Conservation (phyloP, 805 yeast species). For the Schizosaccharomyces japonicus region DNA sequence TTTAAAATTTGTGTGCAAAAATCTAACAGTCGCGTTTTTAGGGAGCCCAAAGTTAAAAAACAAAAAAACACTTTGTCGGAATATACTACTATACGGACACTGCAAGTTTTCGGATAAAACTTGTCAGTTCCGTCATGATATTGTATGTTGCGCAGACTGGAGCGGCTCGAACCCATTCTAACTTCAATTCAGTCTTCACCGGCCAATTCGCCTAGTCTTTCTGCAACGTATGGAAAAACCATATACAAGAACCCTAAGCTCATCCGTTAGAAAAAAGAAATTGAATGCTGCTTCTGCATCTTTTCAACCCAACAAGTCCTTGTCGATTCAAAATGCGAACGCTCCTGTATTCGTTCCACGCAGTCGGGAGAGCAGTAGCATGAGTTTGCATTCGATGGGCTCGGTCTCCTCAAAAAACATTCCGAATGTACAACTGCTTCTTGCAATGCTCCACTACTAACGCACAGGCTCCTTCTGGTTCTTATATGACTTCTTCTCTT, state of each 20-base stretch:
- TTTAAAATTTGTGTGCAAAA: too few species aligned
- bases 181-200: too few species aligned
- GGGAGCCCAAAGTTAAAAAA: too few species aligned
- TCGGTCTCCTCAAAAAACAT: too few species aligned
- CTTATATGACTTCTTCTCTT: slow-evolving; percentile 12
- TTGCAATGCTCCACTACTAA: not conserved
- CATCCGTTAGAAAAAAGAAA: slow-evolving; percentile 11
- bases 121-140: slow-evolving; percentile 55
- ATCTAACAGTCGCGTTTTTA: too few species aligned
- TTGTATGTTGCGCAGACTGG: too few species aligned
- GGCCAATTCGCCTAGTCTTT: too few species aligned
- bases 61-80: not conserved
- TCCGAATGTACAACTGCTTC: slow-evolving; percentile 1
- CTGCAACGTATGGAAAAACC: too few species aligned
- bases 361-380: too few species aligned
- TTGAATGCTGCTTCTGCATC: slow-evolving; percentile 33
- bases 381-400: too few species aligned
- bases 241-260: slow-evolving; percentile 5
- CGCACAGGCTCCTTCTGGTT: slow-evolving; percentile 15
- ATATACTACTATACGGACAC: slow-evolving; percentile 44
- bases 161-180: too few species aligned
- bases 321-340: not conserved
- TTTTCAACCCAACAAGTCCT: slow-evolving; percentile 22
- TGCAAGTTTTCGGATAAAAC: slow-evolving; percentile 77
- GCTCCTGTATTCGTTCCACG: slow-evolving; percentile 4